Conservation (phyloP, 2,329 filamentous ascomycete genomes). For the Arthrobotrys sphaeroides region DNA sequence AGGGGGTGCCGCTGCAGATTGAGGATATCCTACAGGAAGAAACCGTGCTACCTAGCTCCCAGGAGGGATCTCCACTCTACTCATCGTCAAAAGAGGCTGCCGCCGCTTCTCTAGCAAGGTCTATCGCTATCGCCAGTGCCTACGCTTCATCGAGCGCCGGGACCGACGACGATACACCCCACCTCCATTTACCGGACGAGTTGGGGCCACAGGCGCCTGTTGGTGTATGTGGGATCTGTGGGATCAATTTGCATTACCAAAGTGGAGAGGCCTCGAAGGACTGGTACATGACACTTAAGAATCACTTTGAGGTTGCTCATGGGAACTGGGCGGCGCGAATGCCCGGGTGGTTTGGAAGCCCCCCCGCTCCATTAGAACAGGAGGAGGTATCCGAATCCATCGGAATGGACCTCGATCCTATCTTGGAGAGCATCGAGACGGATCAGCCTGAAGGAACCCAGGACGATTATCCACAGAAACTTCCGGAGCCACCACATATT, state of each 20-base stretch:
- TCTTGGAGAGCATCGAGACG: background rate
- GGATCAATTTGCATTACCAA: slow-evolving; percentile 11
- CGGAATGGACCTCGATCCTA: slow-evolving; percentile 24
- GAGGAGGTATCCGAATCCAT: background rate
- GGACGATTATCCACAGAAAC: background rate
- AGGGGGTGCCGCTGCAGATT: background rate
- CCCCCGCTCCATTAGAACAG: background rate
- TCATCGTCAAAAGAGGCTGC: too few species aligned
- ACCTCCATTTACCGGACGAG: background rate
- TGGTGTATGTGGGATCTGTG: slow-evolving; percentile 37
- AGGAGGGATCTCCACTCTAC: too few species aligned
- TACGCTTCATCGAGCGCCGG: background rate
- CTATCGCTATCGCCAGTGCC: too few species aligned
- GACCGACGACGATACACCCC: background rate
- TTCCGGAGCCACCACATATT: background rate
- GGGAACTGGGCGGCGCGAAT: slow-evolving; percentile 49
- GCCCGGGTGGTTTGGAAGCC: slow-evolving; percentile 27
- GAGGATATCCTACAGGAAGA: background rate
- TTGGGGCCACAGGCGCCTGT: background rate
- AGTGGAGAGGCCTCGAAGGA: slow-evolving; percentile 21
- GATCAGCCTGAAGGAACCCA: background rate
- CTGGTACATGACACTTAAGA: slow-evolving; percentile 47
- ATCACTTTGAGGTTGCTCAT: slow-evolving; percentile 42
- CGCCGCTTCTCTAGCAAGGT: background rate
- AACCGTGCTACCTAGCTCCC: too few species aligned